phyloP scores from a whole-genome alignment of 306 rosid genomes.

The Fragaria iinumae region DNA sequence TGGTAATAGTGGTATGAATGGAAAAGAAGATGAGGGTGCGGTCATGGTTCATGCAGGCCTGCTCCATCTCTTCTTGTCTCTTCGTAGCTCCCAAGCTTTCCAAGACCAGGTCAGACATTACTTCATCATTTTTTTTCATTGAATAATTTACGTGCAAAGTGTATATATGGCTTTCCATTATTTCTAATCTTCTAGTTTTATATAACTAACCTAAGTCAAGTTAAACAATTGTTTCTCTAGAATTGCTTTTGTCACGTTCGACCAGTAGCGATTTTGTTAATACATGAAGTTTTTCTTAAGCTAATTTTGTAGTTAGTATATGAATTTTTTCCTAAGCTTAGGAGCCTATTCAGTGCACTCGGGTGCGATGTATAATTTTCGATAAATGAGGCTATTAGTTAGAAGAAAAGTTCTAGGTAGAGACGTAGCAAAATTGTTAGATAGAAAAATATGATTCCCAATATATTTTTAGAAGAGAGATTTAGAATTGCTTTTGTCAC shows the following conservation, averaged over 20 bases:
- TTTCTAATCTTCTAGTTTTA: no score
- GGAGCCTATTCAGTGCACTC: no score
- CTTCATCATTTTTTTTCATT: background rate
- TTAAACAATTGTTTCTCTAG: background rate
- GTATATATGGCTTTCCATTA: background rate
- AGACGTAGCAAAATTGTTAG: no score
- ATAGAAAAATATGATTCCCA: no score
- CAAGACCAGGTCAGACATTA: conserved; percentile 50
- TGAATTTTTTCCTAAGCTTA: no score
- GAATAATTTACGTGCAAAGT: background rate
- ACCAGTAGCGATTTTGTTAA: background rate
- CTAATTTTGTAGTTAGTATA: no score
- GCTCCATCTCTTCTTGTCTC: conserved; percentile 40
- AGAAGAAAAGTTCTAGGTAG: no score
- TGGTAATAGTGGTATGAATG: conserved; percentile 21
- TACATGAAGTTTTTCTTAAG: background rate
- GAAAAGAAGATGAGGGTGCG: conserved; percentile 38
- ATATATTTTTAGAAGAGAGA: no score
- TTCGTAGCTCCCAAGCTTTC: conserved; percentile 31
- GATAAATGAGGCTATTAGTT: no score
- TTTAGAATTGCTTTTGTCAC: no score
- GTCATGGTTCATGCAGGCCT: conserved; percentile 67
- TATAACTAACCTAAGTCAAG: background rate
- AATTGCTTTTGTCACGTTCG: background rate
- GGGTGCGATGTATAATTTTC: no score